Evolutionary conservation across 257 asterid genomes (phyloP).

Genomic region (Solanum sitiens): DNA sequence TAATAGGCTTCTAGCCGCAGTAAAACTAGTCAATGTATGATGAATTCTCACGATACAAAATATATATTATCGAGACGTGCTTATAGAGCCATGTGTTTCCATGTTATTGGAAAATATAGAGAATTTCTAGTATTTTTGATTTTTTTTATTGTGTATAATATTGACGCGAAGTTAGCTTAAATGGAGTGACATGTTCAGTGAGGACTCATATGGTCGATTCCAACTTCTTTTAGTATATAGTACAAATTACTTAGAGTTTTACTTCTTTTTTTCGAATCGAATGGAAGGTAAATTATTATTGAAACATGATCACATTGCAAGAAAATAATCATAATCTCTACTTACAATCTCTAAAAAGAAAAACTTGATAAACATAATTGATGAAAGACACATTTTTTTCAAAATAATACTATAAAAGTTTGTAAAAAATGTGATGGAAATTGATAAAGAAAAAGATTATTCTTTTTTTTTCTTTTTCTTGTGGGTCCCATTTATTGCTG

Average conservation of each 20-base stretch:
- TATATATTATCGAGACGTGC: not conserved
- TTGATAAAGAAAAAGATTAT: not conserved
- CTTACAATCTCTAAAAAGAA: not conserved
- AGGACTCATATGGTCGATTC: not conserved
- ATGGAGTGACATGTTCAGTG: not conserved
- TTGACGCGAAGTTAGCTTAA: not conserved
- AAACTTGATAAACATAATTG: not conserved
- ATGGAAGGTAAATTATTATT: not conserved
- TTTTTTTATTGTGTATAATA: not conserved
- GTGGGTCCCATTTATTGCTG: not conserved
- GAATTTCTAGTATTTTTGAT: not conserved
- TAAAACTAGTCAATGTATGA: not conserved
- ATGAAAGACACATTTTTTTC: not conserved
- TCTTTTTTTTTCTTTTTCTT: not conserved
- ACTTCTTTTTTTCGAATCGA: not conserved
- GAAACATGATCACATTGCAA: not conserved
- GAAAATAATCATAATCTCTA: not conserved
- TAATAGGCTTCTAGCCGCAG: not conserved
- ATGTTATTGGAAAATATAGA: not conserved
- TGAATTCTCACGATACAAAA: not conserved
- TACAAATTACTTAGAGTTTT: not conserved
- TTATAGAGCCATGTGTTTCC: not conserved
- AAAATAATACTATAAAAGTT: not conserved
- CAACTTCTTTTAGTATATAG: not conserved
- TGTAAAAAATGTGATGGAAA: not conserved